Evolutionary conservation across 2,329 filamentous ascomycete species (phyloP), one percentile per base, ranked within the genome.

Genomic region (Fusarium torulosum): DNA sequence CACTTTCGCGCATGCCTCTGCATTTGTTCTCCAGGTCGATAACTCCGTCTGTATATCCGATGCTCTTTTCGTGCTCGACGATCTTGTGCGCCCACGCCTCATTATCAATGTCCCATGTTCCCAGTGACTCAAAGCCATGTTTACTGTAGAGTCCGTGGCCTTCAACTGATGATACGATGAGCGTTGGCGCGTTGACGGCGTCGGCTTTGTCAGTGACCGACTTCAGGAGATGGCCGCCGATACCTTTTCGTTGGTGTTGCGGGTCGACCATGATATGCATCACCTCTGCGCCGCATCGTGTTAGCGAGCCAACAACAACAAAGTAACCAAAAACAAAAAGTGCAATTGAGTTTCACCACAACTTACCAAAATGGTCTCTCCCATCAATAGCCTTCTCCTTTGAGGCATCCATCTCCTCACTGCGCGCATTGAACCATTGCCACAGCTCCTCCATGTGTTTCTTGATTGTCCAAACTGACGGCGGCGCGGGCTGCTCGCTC

Each of bases 191-290:
- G 4, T 50, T 47, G 0, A 49, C 44, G n/a, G 57, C 46, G 25
- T 73, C 71, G 25, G 71, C 69, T 31, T 65, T 59, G 20, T 66
- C 57, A 19, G 60, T 53, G 2, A 72, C 61, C 13, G 45, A 42
- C 3, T 41, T 38, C 9, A 73, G 61, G 14, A 73, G 47, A 20
- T 11, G 51, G 10, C 51, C 44, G 7, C 71, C 71, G 37, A 73
- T 63, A 17, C 71, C 71, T 46, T 63, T 67, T 37, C 69, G 61
- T 23, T 73, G 71, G 41, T 72, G 58, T 23, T 37, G 23, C 5
- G 71, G 71, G 41, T 67, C 54, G n/a, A 73, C 60, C 71, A 73
- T 73, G 29, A 73, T 53, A 50, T 73, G 71, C 35, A 58, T 57
- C 35, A 73, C 51, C n/a, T 63, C 71, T 73, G 6, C 13, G 23